Base-by-base conservation (phyloP, 2,329 filamentous ascomycete genomes). In the Macroventuria anomochaeta region DNA sequence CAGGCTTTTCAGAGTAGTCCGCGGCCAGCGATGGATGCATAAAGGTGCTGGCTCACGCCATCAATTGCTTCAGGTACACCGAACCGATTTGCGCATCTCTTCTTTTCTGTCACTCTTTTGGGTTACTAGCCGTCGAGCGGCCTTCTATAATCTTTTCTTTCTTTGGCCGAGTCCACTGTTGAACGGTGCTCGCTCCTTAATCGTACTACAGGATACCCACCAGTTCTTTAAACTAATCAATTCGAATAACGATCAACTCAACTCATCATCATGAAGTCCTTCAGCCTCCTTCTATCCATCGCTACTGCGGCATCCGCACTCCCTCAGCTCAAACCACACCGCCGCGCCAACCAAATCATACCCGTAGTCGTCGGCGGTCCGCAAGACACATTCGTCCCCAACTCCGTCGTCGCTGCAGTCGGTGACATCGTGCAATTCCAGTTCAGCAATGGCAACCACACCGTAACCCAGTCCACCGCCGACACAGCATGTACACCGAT, bases 381-480 rank as follows among this genome's bases (percentile, higher is more conserved):
- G 0, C 69, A 72, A 51, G 62, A 65, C 28, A 68, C 63, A 0
- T 72, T 70, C 41, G 54, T 64, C 5, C 69, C 69, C 17, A 69
- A 72, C 56, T 55, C 57, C 7, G 40, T 71, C 31, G 55, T 49
- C 21, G 68, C 68, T 3, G 63, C 67, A 1, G 62, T 70, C 3
- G 67, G 68, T 32, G 68, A 71, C 44, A 59, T 71, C 5, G 46
- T 71, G 6, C 68, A 70, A 44, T 71, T 70, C 54, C 64, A 71
- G 18, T 72, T 72, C 55, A 62, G 55, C 43, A 69, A 69, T 21
- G 69, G 68, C 10, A 71, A 70, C 50, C 69, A 72, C 53, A 71
- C 69, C 7, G 67, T 68, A 7, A 71, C 69, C 0, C 67, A 72
- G 36, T 65, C 61, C 7, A 63, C 68, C 0, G 52, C 55, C 2